Conservation (phyloP, 495 filamentous ascomycete genomes). For the Glutinoglossum americanum region DNA sequence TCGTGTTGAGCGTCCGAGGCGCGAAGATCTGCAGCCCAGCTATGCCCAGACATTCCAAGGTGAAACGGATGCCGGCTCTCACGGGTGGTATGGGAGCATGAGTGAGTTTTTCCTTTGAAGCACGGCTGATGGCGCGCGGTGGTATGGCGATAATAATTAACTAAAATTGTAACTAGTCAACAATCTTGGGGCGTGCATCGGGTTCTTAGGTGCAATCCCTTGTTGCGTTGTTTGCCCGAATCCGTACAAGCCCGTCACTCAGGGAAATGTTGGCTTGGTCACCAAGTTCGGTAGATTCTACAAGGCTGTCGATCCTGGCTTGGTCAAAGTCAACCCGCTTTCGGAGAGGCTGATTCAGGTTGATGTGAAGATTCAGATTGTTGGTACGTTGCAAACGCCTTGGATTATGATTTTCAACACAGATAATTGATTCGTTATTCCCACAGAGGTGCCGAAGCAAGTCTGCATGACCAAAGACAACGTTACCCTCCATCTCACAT, state of each 20-base stretch:
- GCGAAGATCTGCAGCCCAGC: slow-evolving; percentile 68
- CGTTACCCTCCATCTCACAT: slow-evolving; percentile 78
- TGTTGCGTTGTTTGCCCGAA: slow-evolving; percentile 90
- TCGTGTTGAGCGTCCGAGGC: slow-evolving; percentile 52
- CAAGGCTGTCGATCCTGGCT: slow-evolving; percentile 86
- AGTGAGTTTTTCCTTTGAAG: slow-evolving; percentile 30
- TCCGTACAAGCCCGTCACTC: slow-evolving; percentile 81
- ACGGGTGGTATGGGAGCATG: slow-evolving; percentile 83
- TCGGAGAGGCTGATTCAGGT: slow-evolving; percentile 76
- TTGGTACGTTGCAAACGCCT: slow-evolving; percentile 29
- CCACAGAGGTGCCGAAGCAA: slow-evolving; percentile 72
- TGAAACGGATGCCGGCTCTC: slow-evolving; percentile 41
- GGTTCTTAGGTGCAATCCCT: slow-evolving; percentile 68
- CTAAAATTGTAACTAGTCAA: slow-evolving; percentile 30
- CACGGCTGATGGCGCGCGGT: not conserved
- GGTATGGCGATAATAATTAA: no score
- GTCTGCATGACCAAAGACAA: slow-evolving; percentile 99
- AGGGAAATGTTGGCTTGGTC: slow-evolving; percentile 86
- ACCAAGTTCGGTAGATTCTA: slow-evolving; percentile 95
- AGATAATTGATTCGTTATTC: not conserved
- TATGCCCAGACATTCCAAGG: slow-evolving; percentile 62
- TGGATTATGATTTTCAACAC: slow-evolving; percentile 3
- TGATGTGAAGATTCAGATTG: slow-evolving; percentile 98
- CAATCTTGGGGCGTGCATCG: slow-evolving; percentile 51
- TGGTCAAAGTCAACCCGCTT: slow-evolving; percentile 96